Evolutionary conservation across 2,329 filamentous ascomycete species (phyloP).

Genomic region (Corniculantispora saksenae): DNA sequence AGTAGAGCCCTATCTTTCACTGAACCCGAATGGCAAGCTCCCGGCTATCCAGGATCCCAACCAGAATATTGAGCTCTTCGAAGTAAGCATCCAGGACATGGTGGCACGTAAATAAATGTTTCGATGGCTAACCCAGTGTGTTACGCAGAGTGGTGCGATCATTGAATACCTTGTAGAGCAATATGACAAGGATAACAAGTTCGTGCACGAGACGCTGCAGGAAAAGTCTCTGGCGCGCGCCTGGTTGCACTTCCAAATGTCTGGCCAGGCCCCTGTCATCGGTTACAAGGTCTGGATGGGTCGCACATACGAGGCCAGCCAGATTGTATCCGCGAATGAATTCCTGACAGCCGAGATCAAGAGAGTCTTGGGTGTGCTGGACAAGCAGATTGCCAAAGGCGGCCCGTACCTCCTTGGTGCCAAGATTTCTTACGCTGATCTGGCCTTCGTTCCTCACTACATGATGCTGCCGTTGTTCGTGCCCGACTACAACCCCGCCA

Average conservation of each 20-base stretch:
- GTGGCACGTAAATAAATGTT: background rate
- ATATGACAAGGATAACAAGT: constrained; percentile 25
- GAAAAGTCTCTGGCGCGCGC: constrained; percentile 7
- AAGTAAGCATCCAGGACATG: background rate
- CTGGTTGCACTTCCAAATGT: constrained; percentile 27
- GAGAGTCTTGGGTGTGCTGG: constrained; percentile 31
- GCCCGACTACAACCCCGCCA: constrained; percentile 6
- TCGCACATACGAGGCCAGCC: constrained; percentile 26
- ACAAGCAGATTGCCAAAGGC: constrained; percentile 26
- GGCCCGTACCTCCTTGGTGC: constrained; percentile 25
- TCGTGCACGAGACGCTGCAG: constrained; percentile 22
- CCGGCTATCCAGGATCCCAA: constrained; percentile 27
- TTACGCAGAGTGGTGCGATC: constrained; percentile 29
- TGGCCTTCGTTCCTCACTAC: constrained; percentile 27
- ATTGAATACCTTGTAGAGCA: constrained; percentile 28
- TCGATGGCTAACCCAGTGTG: background rate
- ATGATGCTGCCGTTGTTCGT: background rate
- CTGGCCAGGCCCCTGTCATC: constrained; percentile 34
- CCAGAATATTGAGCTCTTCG: constrained; percentile 18
- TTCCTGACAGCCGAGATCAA: constrained; percentile 32
- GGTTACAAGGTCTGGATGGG: constrained; percentile 29
- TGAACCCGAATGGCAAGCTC: constrained; percentile 28
- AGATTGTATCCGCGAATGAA: constrained; percentile 30
- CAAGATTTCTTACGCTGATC: constrained; percentile 28
- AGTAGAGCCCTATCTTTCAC: constrained; percentile 25